These are phyloP conservation scores for Spinellus fusiger DNA, from an alignment of 192 early-diverging fungal genomes.

Conservation along the genomic window DNA sequence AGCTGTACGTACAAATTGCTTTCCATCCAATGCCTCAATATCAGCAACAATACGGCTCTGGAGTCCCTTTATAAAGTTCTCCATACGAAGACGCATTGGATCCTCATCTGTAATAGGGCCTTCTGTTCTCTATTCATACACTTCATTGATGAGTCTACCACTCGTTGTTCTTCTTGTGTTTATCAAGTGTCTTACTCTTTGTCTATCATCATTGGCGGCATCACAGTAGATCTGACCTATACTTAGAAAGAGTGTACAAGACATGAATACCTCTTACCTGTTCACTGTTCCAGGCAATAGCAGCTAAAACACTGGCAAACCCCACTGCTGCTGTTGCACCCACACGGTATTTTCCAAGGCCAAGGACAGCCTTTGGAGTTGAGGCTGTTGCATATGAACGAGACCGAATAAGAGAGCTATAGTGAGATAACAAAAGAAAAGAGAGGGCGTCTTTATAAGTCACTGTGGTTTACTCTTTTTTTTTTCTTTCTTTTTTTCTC, in stretches of 20 bases:
- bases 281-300: neutral
- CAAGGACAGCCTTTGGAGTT: neutral
- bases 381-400: too few species aligned
- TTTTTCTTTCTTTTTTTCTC: too few species aligned
- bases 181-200: conserved; percentile 16
- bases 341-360: neutral
- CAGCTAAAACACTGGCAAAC: too few species aligned
- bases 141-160: neutral
- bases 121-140: conserved; percentile 14
- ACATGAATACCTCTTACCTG: neutral
- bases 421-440: too few species aligned
- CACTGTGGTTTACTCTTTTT: too few species aligned
- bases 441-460: too few species aligned
- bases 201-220: conserved; percentile 21
- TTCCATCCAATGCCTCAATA: conserved; percentile 58
- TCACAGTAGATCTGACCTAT: conserved; percentile 14
- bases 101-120: conserved; percentile 41
- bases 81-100: conserved; percentile 83
- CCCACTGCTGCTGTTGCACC: too few species aligned
- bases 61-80: conserved; percentile 64
- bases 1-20: conserved; percentile 64
- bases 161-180: neutral
- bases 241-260: neutral
- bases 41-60: conserved; percentile 71
- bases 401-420: too few species aligned